Evolutionary conservation across 2,329 filamentous ascomycete species (phyloP).

Genomic region (Xylariaceae sp.): DNA sequence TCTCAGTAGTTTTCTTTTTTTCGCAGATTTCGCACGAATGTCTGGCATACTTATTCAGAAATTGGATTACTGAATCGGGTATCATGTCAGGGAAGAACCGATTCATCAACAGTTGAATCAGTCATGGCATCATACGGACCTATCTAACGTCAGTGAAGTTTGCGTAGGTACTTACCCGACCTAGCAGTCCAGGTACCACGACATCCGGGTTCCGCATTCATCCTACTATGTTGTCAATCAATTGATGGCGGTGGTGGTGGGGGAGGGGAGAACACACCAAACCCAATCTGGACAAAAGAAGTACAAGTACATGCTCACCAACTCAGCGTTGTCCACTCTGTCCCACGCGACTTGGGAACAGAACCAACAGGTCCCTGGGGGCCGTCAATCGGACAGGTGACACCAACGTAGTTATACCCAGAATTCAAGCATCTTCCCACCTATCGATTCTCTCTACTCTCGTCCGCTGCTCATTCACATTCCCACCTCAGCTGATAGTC

Average conservation of each 20-base stretch:
- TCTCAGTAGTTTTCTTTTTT: neutral
- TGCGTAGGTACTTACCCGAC: no score
- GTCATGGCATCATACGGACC: neutral
- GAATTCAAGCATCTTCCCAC: constrained; percentile 8
- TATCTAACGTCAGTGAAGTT: neutral
- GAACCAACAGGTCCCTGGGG: constrained; percentile 22
- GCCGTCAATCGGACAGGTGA: constrained; percentile 29
- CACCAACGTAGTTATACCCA: constrained; percentile 20
- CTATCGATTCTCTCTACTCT: neutral
- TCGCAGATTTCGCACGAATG: neutral
- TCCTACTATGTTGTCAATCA: no score
- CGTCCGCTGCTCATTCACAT: neutral
- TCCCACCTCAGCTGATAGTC: neutral
- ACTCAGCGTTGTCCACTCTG: constrained; percentile 10
- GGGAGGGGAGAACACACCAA: constrained; percentile 5
- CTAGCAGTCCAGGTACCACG: no score
- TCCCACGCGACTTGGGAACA: constrained; percentile 33
- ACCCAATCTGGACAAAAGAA: constrained; percentile 3
- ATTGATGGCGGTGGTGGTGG: constrained; percentile 4
- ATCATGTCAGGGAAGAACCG: neutral
- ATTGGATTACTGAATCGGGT: neutral
- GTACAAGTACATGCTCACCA: no score
- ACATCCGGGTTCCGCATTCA: constrained; percentile 1
- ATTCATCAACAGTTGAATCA: neutral
- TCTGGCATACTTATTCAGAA: neutral